Base-by-base conservation (phyloP, 352 stramenopile genomes). In the Pythium utonaiense region DNA sequence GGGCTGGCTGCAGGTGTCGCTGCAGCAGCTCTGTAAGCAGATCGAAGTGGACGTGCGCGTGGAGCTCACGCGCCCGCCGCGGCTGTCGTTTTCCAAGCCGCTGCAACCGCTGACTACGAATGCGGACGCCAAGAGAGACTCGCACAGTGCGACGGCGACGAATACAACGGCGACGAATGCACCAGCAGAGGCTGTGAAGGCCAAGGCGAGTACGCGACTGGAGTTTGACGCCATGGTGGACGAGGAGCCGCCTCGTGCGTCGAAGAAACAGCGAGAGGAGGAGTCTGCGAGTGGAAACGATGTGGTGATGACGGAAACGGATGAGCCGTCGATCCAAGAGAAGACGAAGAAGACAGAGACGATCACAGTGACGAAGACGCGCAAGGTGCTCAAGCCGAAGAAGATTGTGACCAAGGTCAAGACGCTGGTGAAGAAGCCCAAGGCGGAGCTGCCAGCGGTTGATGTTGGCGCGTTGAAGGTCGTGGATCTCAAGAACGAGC, bases 401-500 rank as follows among this genome's bases (percentile, higher is more conserved):
- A 60, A 53, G 30, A 49, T 73, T 21, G 44, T 73, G 21, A 66
- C 57, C 34, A 71, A 47, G 14, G 58, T 64, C 5, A 71, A 53
- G 28, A 52, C 19, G 38, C n/a, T 49, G 45, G 22, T 64, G 50
- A 75, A 52, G 57, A 42, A 60, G 53, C 5, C 67, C 63, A 64
- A 73, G 73, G 6, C 71, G 62, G 53, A 38, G 27, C 22, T 62
- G 7, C 54, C 60, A 2, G 22, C 40, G 22, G 62, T 80, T 9
- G 69, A 80, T 19, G 62, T 75, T 7, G 19, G 38, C 7, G 57
- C 22, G 4, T 62, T 80, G 17, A 73, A 73, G 50, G 83, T 93
- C 10, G 66, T 71, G n/a, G 67, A 93, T 10, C 59, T 93, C 21
- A 73, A 80, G 17, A 64, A 48, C 0, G 80, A 89, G 44, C 51